These are phyloP conservation scores for Yamadazyma spencermartinsiae DNA, from an alignment of 1,139 yeast genomes.

Conservation along the genomic window DNA sequence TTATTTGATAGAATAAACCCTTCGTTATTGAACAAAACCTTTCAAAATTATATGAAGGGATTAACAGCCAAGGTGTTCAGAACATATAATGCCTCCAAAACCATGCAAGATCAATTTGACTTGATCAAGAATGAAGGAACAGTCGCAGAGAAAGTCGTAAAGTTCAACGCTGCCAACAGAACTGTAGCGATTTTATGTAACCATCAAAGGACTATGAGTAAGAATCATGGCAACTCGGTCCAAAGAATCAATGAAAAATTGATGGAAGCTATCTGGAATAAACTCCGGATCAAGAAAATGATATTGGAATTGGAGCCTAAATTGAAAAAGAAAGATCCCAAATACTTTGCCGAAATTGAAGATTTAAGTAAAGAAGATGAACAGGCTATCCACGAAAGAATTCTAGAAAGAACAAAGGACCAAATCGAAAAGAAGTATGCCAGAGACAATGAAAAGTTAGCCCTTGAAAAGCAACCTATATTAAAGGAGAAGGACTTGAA, in stretches of 20 bases:
- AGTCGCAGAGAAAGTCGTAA: constrained; percentile 81
- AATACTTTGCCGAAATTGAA: constrained; percentile 68
- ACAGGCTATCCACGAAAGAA: constrained; percentile 52
- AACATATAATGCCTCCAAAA: constrained; percentile 93
- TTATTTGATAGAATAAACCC: constrained; percentile 91
- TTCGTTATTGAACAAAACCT: constrained; percentile 74
- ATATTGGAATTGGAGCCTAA: constrained; percentile 64
- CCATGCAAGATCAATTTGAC: constrained; percentile 94
- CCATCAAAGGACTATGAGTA: constrained; percentile 92
- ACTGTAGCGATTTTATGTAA: constrained; percentile 95
- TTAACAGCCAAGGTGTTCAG: constrained; percentile 96
- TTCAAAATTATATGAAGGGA: constrained; percentile 90
- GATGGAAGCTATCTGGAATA: constrained; percentile 82
- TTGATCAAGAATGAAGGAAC: constrained; percentile 81
- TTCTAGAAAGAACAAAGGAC: constrained; percentile 62
- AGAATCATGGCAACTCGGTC: constrained; percentile 77
- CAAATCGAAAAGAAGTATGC: constrained; percentile 63
- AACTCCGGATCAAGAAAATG: constrained; percentile 70
- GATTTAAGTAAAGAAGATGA: constrained; percentile 70
- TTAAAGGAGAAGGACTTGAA: constrained; percentile 55
- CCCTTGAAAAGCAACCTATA: constrained; percentile 54
- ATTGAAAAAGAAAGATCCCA: constrained; percentile 51
- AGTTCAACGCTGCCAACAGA: constrained; percentile 91
- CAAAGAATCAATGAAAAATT: constrained; percentile 76
- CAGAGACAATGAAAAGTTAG: constrained; percentile 75